Evolutionary conservation across 1,139 yeast species (phyloP).

Genomic region (Pichia sp.): DNA sequence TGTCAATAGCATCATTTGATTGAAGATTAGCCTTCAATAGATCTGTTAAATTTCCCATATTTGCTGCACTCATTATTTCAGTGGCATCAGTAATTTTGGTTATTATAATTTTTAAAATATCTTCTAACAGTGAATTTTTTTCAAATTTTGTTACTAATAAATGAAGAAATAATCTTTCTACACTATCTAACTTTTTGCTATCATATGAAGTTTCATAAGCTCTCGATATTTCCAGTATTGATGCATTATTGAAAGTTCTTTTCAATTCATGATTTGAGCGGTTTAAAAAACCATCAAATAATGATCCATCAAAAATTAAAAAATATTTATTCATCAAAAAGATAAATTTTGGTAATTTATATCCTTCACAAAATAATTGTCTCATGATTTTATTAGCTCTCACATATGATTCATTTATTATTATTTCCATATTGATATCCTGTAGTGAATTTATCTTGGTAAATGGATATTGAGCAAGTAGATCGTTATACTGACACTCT

Average conservation of each 20-base stretch:
- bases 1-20: slow-evolving; percentile 20
- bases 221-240: slow-evolving; percentile 34
- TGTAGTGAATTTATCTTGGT: slow-evolving; percentile 36
- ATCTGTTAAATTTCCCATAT: slow-evolving; percentile 35
- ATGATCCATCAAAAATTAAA: slow-evolving; percentile 48
- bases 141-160: slow-evolving; percentile 18
- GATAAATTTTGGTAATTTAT: slow-evolving; percentile 44
- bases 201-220: slow-evolving; percentile 16
- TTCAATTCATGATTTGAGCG: slow-evolving; percentile 36
- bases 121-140: slow-evolving; percentile 31
- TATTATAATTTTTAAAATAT: slow-evolving; percentile 57
- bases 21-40: slow-evolving; percentile 38
- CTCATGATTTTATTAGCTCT: slow-evolving; percentile 64
- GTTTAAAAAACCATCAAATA: slow-evolving; percentile 40
- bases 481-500: slow-evolving; percentile 38
- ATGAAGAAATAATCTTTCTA: slow-evolving; percentile 16
- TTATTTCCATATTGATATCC: slow-evolving; percentile 52
- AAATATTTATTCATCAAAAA: slow-evolving; percentile 48
- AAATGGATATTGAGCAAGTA: neutral
- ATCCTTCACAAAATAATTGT: slow-evolving; percentile 52
- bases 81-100: slow-evolving; percentile 62
- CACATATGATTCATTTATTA: slow-evolving; percentile 55
- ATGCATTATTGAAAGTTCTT: slow-evolving; percentile 33
- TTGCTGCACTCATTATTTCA: slow-evolving; percentile 38
- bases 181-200: slow-evolving; percentile 8